Base-by-base conservation (phyloP, 805 yeast genomes). In the Brettanomyces custersianus region DNA sequence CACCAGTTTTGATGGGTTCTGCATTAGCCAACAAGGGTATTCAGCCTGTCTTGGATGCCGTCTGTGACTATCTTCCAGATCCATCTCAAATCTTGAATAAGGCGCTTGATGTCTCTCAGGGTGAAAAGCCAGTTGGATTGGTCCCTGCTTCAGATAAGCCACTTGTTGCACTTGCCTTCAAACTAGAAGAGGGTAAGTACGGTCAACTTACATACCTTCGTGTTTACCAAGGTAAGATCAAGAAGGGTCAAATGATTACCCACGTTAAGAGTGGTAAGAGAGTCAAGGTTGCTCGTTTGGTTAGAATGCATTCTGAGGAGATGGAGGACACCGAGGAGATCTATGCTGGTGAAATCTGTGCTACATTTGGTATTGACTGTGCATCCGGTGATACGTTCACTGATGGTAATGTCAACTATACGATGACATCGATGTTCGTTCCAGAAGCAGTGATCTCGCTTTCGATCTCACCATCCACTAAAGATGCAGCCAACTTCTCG, bases 1-100 rank as follows among this genome's bases (percentile, higher is more conserved):
- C 97, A 11, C 98, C 99, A n/a, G 97, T 92, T n/a, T 68, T 90
- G 46, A 92, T 92, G 96, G 99, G 99, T 17, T 86, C 96, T 34
- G 99, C 99, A 15, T 70, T 92, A 45, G 98, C 97, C 40, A 92
- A 92, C 66, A 84, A 80, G 46, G 96, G 96, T 61, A 72, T 92
- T 45, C 99, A 92, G 67, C 88, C 88, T 17, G 96, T 90, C 25
- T 69, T 92, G 49, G 96, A 92, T 59, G 92, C 96, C 28, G 95
- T 92, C 41, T 90, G 90, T 46, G 96, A 90, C 58, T 92, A 78
- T 62, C 72, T 92, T 51, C 99, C 99, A 31, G 79, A 90, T 58
- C 99, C 99, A 38, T 77, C 92, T 42, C 95, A 92, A 62, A 79
- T 92, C 37, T 67, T 85, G 52, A 92, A 92, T 64, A 81, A 83